Evolutionary conservation across 208 protist species (phyloP), one percentile per base, ranked within the genome.

Genomic region (Leishmania gerbilli): DNA sequence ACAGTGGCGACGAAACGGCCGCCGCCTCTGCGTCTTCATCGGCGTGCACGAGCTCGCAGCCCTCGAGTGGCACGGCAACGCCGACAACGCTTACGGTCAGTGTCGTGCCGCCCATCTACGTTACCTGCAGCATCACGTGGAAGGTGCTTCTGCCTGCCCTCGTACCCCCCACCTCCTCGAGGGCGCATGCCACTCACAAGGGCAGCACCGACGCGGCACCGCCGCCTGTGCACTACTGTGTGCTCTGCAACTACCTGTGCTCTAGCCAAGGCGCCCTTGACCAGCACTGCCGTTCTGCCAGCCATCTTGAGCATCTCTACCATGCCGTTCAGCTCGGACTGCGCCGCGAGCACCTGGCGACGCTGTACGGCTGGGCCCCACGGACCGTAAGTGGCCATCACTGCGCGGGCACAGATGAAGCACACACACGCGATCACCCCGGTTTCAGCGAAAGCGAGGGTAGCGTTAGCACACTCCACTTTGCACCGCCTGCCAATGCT

Each of bases 81-180:
- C 37, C 74, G 71, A 19, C 62, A 68, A 55, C 31, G 27, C 37
- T 76, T 53, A 86, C 71, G 74, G 47, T 93, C 72, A 92, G 88
- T 74, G 75, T 95, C 47, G 53, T 90, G 9, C 84, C 80, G 8
- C 88, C 88, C 4, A 77, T 95, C 19, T 83, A 87, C 69, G 84
- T 90, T 19, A 91, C 91, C 31, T 83, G 85, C 72, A 86, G 88
- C 49, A 81, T 95, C 31, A 85, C 84, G 47, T 95, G 91, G 91
- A 87, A 88, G 64, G 91, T 92, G 37, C 71, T 84, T 13, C 80
- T 95, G 55, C 89, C 89, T 1, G 78, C 86, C 51, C 34, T 56
- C 53, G 15, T 27, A 24, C 55, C 60, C 77, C 5, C 49, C 47
- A 49, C 79, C 51, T 37, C 71, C 55, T 77, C 51, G 8, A 47